Conservation (phyloP, 371 early-diverging fungal species). For the Parasitella parasitica region DNA sequence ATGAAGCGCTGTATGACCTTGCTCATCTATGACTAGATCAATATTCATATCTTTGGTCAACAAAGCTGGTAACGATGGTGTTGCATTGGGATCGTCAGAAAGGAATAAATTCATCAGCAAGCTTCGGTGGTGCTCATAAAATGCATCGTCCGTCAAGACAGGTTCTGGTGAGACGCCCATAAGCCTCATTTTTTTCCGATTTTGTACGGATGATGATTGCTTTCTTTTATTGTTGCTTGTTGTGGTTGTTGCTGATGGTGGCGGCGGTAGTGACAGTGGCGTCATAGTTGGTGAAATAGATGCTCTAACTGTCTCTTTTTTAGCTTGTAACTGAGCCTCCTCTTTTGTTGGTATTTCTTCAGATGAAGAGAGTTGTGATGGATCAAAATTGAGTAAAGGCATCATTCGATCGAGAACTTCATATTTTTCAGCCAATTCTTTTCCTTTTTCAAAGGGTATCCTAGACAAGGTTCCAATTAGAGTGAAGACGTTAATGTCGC, state of each 20-base stretch:
- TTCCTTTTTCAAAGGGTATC: slow-evolving; percentile 80
- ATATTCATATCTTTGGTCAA: slow-evolving; percentile 59
- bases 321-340: slow-evolving; percentile 19
- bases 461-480: slow-evolving; percentile 35
- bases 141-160: slow-evolving; percentile 1
- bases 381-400: slow-evolving; percentile 70
- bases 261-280: neutral
- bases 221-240: neutral
- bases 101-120: slow-evolving; percentile 76
- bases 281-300: neutral
- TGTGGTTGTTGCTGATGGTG: neutral
- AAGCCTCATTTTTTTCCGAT: neutral
- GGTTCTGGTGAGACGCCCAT: neutral
- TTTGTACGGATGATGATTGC: neutral
- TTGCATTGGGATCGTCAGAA: slow-evolving; percentile 53
- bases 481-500: neutral
- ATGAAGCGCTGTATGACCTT: slow-evolving; percentile 83
- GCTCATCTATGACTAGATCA: slow-evolving; percentile 76
- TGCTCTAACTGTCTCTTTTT: neutral
- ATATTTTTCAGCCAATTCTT: slow-evolving; percentile 73
- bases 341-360: slow-evolving; percentile 41
- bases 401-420: slow-evolving; percentile 62
- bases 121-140: slow-evolving; percentile 59
- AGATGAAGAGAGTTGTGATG: slow-evolving; percentile 19
- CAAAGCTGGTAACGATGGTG: slow-evolving; percentile 52